A percentile compares a stretch with the other conserved stretches of the same genome.
Conservation (phyloP, 2,329 filamentous ascomycete species). For the Colletotrichum liriopes region DNA sequence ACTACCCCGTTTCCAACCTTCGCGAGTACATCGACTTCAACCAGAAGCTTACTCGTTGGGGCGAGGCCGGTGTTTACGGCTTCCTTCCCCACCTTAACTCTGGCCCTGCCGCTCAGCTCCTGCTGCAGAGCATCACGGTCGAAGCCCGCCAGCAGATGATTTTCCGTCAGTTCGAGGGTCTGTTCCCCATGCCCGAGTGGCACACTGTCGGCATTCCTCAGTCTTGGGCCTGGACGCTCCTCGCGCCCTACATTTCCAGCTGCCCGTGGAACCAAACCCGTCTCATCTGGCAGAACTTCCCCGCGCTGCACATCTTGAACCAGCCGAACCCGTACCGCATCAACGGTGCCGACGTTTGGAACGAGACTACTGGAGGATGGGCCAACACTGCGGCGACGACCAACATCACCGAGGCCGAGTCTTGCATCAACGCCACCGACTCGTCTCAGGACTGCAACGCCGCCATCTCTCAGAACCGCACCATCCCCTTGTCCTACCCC, state of each 20-base stretch:
- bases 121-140: slow-evolving; percentile 83
- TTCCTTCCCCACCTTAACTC: slow-evolving; percentile 85
- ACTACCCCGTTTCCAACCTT: slow-evolving; percentile 84
- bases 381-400: slow-evolving; percentile 69
- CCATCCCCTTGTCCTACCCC: slow-evolving; percentile 80
- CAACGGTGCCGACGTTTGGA: slow-evolving; percentile 73
- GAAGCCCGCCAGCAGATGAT: slow-evolving; percentile 88
- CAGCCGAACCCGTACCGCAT: slow-evolving; percentile 82
- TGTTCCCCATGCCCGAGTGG: slow-evolving; percentile 88
- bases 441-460: slow-evolving; percentile 73
- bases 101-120: slow-evolving; percentile 79
- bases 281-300: slow-evolving; percentile 89
- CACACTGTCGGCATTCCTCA: slow-evolving; percentile 86
- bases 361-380: slow-evolving; percentile 75
- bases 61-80: slow-evolving; percentile 85
- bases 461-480: slow-evolving; percentile 78
- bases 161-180: slow-evolving; percentile 86
- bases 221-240: slow-evolving; percentile 86
- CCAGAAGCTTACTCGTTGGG: slow-evolving; percentile 87
- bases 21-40: slow-evolving; percentile 87
- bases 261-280: slow-evolving; percentile 83
- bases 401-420: slow-evolving; percentile 60
- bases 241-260: slow-evolving; percentile 85
- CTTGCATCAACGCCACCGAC: slow-evolving; percentile 71
- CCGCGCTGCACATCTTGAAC: slow-evolving; percentile 79